Percentiles rank a stretch among this genome's conserved stretches.
Conservation (phyloP, 208 protist species). For the Leishmania aethiopica region DNA sequence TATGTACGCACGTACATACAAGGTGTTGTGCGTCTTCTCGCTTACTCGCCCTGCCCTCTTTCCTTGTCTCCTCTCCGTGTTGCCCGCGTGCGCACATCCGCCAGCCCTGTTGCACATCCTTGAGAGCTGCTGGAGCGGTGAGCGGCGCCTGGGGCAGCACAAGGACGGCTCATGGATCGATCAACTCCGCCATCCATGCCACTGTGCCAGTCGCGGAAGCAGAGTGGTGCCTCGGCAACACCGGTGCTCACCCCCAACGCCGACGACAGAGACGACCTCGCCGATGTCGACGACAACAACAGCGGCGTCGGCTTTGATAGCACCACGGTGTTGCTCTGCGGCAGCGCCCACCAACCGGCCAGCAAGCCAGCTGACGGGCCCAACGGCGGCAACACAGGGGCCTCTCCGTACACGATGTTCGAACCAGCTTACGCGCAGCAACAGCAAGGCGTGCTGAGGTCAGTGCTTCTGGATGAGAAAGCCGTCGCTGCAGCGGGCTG, state of each 20-base stretch:
- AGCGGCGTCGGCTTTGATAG: slow-evolving; percentile 30
- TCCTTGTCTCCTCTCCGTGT: too few relatives aligned
- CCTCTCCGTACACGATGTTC: slow-evolving; percentile 15
- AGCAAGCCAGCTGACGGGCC: neutral
- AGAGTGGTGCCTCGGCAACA: neutral
- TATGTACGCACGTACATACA: too few relatives aligned
- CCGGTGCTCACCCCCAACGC: neutral
- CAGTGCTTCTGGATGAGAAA: neutral
- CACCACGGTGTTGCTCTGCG: slow-evolving; percentile 15
- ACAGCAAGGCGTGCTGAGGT: slow-evolving; percentile 11
- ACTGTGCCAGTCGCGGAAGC: neutral
- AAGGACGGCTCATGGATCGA: neutral
- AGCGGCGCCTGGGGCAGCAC: neutral
- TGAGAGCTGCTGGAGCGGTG: neutral
- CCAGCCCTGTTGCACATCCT: neutral
- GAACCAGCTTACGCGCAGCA: slow-evolving; percentile 12
- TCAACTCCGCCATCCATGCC: neutral
- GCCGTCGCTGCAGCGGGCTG: neutral
- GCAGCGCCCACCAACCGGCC: neutral
- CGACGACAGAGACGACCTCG: neutral
- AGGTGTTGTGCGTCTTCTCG: too few relatives aligned
- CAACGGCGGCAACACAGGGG: neutral
- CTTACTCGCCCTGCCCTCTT: too few relatives aligned
- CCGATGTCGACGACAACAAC: neutral
- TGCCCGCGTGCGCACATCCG: too few relatives aligned